Evolutionary conservation across 768 basidiomycete genomes (phyloP), one percentile per base, ranked within the genome.

Genomic region (Tricholoma flavovirens): DNA sequence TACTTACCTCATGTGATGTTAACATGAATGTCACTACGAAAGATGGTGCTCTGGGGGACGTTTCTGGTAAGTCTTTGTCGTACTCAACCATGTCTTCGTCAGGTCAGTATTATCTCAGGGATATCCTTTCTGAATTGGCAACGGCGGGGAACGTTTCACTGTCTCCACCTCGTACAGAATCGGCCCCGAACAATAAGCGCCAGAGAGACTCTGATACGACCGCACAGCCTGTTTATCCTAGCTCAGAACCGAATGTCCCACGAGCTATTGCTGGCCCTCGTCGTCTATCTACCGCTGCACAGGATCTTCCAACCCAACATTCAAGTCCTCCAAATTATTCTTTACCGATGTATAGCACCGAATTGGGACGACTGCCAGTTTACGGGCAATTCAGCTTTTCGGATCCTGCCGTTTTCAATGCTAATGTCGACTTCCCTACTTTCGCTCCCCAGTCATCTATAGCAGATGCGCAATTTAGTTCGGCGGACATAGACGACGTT

Each of bases 281-380:
- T 14, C 69, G 70, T 15, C 65, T 71, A 1, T 68, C 69, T 10
- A 15, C 59, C 19, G 64, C 63, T 26, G 55, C 59, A 15, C 59
- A 56, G n/a, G 54, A 61, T 24, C 60, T 60, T 7, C 58, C 65
- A 1, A 54, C 59, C 9, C 63, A 17, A 0, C 51, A 40, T 48
- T 46, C 46, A 29, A 30, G 56, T 29, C 53, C 62, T 12, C 48
- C 59, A 33, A 63, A 69, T 49, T 72, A 72, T 56, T 64, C 73
- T 14, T 69, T 85, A 4, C 83, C 84, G 0, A 75, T 83, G 63
- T 80, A 83, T 61, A 78, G 75, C 62, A 77, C 77, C 46, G 83
- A 85, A 54, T 69, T 86, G 6, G 84, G 83, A 3, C 71, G 80
- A 38, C 66, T 85, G 0, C 84, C 84, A 1, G 64, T 76, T 4